These are phyloP conservation scores for Rhododendron williamsianum DNA, from an alignment of 148 eudicot species.

Conservation along the genomic window DNA sequence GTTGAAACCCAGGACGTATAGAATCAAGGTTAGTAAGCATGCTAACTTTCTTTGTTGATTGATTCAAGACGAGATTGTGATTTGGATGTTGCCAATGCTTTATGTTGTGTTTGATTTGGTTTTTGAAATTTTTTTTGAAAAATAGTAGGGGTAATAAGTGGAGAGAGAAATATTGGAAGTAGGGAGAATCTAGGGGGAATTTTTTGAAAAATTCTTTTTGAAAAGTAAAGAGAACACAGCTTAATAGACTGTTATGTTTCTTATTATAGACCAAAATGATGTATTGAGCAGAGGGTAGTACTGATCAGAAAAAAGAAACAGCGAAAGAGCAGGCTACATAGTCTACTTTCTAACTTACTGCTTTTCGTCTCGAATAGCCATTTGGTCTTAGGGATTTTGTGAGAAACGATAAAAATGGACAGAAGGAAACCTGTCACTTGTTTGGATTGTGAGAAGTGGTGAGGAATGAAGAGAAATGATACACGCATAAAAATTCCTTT, in stretches of 20 bases:
- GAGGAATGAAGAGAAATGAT: not conserved
- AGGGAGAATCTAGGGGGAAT: too few relatives aligned
- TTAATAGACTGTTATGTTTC: not conserved
- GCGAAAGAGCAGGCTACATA: not conserved
- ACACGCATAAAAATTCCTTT: not conserved
- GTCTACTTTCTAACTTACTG: not conserved
- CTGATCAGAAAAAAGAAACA: not conserved
- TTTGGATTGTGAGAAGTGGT: not conserved
- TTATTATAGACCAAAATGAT: not conserved
- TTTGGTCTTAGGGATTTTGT: not conserved
- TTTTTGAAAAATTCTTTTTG: too few relatives aligned
- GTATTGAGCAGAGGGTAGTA: not conserved
- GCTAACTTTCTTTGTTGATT: not conserved
- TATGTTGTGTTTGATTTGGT: too few relatives aligned
- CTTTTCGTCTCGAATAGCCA: not conserved
- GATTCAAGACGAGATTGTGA: not conserved
- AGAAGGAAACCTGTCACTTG: not conserved
- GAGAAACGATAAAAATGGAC: not conserved
- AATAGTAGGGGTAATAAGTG: too few relatives aligned
- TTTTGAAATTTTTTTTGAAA: too few relatives aligned
- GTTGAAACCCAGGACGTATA: slow-evolving; percentile 88
- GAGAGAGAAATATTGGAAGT: too few relatives aligned
- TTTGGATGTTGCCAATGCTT: not conserved
- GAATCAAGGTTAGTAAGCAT: slow-evolving; percentile 64
- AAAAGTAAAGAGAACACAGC: too few relatives aligned